Percentiles rank a stretch among this genome's conserved stretches.
These are phyloP conservation scores for Diversispora epigaea DNA, from an alignment of 192 early-diverging fungal genomes.

Conservation along the genomic window DNA sequence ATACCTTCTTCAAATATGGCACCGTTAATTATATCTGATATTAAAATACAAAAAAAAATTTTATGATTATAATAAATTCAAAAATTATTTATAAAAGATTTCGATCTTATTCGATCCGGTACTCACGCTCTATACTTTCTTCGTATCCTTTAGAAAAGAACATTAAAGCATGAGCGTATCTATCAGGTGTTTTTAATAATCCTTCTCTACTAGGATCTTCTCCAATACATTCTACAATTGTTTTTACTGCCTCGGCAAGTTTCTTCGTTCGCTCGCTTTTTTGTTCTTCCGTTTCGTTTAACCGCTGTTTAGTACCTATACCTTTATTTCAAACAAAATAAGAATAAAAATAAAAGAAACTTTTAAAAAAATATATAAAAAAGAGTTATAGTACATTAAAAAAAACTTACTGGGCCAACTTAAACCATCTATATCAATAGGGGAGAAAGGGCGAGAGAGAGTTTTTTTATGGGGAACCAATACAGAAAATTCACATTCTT, in stretches of 20 bases:
- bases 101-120: background rate
- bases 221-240: slow-evolving; percentile 88
- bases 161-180: slow-evolving; percentile 96
- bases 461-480: no score
- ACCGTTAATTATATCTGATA: slow-evolving; percentile 81
- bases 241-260: slow-evolving; percentile 83
- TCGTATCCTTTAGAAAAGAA: slow-evolving; percentile 99
- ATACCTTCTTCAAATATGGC: slow-evolving; percentile 94
- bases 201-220: slow-evolving; percentile 95
- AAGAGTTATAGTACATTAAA: background rate
- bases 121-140: slow-evolving; percentile 70
- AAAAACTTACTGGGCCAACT: slow-evolving; percentile 77
- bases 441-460: background rate
- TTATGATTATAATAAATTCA: slow-evolving; percentile 1
- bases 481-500: no score
- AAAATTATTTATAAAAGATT: background rate
- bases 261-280: slow-evolving; percentile 67
- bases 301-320: slow-evolving; percentile 75
- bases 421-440: slow-evolving; percentile 70
- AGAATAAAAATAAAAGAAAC: background rate
- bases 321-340: slow-evolving; percentile 43
- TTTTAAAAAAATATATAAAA: no score
- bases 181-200: slow-evolving; percentile 89
- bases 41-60: slow-evolving; percentile 6
- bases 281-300: slow-evolving; percentile 76